These are phyloP conservation scores for Metarhizium humberi DNA, from an alignment of 2,329 filamentous ascomycete genomes.

Conservation along the genomic window DNA sequence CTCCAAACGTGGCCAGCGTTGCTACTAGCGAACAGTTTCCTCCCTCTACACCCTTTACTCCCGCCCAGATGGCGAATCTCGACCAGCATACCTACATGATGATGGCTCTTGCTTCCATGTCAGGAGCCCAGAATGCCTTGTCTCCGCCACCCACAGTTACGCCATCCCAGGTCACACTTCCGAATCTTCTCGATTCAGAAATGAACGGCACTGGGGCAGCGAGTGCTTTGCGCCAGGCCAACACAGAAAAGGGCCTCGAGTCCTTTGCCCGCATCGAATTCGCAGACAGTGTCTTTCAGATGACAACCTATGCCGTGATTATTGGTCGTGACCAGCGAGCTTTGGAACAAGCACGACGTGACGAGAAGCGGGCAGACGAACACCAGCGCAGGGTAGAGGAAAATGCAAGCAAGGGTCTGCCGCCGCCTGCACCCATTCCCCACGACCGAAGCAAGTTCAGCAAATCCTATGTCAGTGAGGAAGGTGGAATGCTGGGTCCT, in stretches of 20 bases:
- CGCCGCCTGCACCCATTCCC: constrained; percentile 39
- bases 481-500: constrained; percentile 58
- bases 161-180: constrained; percentile 35
- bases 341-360: constrained; percentile 42
- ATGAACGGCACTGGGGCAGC: constrained; percentile 18
- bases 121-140: constrained; percentile 25
- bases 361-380: constrained; percentile 38
- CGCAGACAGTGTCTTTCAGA: constrained; percentile 66
- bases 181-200: constrained; percentile 24
- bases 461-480: constrained; percentile 60
- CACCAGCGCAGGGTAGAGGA: constrained; percentile 36
- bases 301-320: constrained; percentile 65
- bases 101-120: constrained; percentile 34
- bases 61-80: constrained; percentile 21
- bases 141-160: constrained; percentile 35
- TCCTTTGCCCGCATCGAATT: constrained; percentile 58
- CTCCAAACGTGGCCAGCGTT: constrained; percentile 5
- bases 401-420: constrained; percentile 37
- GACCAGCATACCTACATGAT: constrained; percentile 34
- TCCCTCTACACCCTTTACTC: constrained; percentile 24
- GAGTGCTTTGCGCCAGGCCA: constrained; percentile 24
- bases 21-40: constrained; percentile 16
- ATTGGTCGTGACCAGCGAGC: constrained; percentile 62
- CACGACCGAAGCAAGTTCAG: constrained; percentile 46
- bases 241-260: constrained; percentile 35